These are phyloP conservation scores for Sambucus nigra DNA, from an alignment of 129 eudicot species.

Conservation along the genomic window DNA sequence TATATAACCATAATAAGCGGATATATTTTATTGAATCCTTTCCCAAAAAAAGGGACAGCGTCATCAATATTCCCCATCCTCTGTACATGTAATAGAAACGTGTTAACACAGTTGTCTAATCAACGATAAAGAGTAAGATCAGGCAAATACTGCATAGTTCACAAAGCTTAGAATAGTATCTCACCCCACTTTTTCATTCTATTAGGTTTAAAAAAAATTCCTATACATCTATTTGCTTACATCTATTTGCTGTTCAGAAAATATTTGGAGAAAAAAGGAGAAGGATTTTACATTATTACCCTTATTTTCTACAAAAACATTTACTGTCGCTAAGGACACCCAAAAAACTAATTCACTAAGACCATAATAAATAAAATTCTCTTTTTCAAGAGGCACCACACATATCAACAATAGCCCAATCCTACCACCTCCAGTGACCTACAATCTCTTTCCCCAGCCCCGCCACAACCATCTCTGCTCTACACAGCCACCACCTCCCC, in stretches of 20 bases:
- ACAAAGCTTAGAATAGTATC: conserved; percentile 1
- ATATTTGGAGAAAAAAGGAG: neutral
- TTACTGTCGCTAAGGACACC: no score
- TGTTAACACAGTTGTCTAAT: neutral
- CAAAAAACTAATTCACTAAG: no score
- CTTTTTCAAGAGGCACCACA: no score
- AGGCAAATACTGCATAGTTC: neutral
- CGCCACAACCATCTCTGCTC: no score
- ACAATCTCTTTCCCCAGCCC: no score
- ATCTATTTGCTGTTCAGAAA: neutral
- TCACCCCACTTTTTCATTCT: neutral
- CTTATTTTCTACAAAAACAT: no score
- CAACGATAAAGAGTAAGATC: neutral
- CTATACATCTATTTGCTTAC: no score
- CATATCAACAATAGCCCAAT: no score
- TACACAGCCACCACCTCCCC: no score
- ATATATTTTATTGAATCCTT: conserved; percentile 59
- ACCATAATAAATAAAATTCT: no score
- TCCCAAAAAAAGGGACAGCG: conserved; percentile 80
- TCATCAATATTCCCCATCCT: conserved; percentile 84
- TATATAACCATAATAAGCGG: conserved; percentile 78
- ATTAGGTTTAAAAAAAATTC: neutral
- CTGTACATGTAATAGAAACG: conserved; percentile 25
- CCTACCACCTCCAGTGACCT: no score
- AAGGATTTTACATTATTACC: no score